Evolutionary conservation across 768 basidiomycete species (phyloP).

Genomic region (Amanita inopinata): DNA sequence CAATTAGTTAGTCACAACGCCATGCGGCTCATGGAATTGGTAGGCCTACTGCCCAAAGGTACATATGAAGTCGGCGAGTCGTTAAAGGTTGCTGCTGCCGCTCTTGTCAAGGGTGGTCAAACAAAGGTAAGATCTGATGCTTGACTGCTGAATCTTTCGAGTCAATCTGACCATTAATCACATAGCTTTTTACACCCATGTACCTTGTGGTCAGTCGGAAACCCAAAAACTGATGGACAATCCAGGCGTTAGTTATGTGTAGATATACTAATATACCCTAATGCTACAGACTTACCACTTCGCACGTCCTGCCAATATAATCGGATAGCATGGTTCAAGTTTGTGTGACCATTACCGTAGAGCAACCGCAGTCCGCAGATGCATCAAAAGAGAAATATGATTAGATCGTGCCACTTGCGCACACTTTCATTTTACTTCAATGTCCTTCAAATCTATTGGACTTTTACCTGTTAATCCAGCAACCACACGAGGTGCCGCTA

Average conservation of each 20-base stretch:
- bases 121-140: constrained; percentile 49
- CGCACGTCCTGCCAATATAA: too few relatives aligned
- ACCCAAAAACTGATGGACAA: constrained; percentile 32
- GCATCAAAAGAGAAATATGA: neutral
- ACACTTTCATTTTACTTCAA: constrained; percentile 13
- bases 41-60: constrained; percentile 83
- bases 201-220: constrained; percentile 59
- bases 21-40: constrained; percentile 65
- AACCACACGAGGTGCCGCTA: constrained; percentile 57
- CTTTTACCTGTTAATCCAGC: constrained; percentile 62
- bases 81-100: constrained; percentile 70
- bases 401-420: too few relatives aligned
- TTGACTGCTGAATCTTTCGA: constrained; percentile 6
- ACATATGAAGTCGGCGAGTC: constrained; percentile 86
- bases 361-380: too few relatives aligned
- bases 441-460: constrained; percentile 39
- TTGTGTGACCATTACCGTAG: too few relatives aligned
- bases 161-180: constrained; percentile 12
- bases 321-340: too few relatives aligned
- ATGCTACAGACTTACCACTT: too few relatives aligned
- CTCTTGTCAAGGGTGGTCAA: constrained; percentile 78
- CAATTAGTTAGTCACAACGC: constrained; percentile 75
- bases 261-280: constrained; percentile 2
- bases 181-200: constrained; percentile 83
- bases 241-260: neutral